Evolutionary conservation across 1,139 yeast genomes (phyloP), one percentile per base, ranked within the genome.

Genomic region (Dujonia santamariae): DNA sequence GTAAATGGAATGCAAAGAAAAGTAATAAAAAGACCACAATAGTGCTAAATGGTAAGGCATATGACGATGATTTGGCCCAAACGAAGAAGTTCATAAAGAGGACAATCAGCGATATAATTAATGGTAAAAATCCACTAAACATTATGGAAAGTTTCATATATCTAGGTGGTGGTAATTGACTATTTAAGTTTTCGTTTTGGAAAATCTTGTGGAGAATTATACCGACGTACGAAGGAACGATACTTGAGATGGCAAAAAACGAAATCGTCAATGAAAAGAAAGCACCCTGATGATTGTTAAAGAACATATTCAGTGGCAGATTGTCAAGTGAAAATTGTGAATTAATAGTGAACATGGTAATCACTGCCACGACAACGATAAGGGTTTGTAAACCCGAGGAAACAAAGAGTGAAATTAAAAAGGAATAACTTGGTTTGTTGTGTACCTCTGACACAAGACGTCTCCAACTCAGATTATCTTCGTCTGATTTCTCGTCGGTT

Each of bases 41-140:
- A 0, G 90, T 80, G 7, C 85, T 80, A 46, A 85, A 80, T 7
- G 96, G 95, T 31, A 86, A 61, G 0, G 92, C 92, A 34, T 75
- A 70, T 0, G 94, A 80, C 1, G 95, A 80, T 41, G 81, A 82
- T 48, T 80, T 73, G 2, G 84, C 82, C 86, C 92, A 84, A 3
- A 85, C 79, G 38, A 86, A 74, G 42, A 76, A 63, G 54, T 86
- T 86, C 40, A 85, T 61, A 18, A 75, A 53, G 17, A 84, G 54
- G 2, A 83, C 66, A 3, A 78, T 61, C 1, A 73, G 41, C 40
- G 85, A 59, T 1, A 80, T 64, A 12, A 76, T 41, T 3, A 76
- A 74, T 1, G 96, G 94, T 26, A 85, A 65, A 29, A 59, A 51
- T 4, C 82, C 81, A 35, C 85, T 80, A 46, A 78, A 80, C 18